Percentiles rank a stretch among this genome's conserved stretches.
These are phyloP conservation scores for Rickenella mellea DNA, from an alignment of 768 basidiomycete species.

Conservation along the genomic window DNA sequence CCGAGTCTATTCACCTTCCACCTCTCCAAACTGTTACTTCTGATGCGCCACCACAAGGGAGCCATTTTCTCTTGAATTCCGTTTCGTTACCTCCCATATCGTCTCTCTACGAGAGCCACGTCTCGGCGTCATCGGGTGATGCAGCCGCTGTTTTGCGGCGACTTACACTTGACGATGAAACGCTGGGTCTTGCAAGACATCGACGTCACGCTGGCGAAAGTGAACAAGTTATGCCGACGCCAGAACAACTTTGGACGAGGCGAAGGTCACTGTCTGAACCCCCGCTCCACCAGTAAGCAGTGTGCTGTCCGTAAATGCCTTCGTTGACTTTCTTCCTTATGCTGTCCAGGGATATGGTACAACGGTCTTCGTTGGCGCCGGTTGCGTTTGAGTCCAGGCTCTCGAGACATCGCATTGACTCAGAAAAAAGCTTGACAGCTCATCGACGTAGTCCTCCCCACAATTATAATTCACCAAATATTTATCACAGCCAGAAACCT, in stretches of 20 bases:
- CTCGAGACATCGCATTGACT: no score
- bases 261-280: constrained; percentile 36
- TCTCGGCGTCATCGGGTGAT: constrained; percentile 22
- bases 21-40: constrained; percentile 48
- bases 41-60: no score
- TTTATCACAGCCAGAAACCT: no score
- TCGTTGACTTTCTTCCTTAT: no score
- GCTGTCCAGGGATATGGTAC: no score
- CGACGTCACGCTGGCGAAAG: not conserved
- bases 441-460: no score
- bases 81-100: constrained; percentile 21
- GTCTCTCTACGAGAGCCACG: constrained; percentile 41
- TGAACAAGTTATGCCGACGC: constrained; percentile 13
- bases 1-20: constrained; percentile 18
- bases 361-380: no score
- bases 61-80: no score
- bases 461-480: no score
- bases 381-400: no score
- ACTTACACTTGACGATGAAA: constrained; percentile 46
- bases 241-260: constrained; percentile 25
- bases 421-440: no score
- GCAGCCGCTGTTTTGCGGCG: constrained; percentile 60
- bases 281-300: constrained; percentile 7
- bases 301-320: no score
- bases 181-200: constrained; percentile 5